phyloP scores from a whole-genome alignment of 208 protist species.

The Trypanosoma avium region DNA sequence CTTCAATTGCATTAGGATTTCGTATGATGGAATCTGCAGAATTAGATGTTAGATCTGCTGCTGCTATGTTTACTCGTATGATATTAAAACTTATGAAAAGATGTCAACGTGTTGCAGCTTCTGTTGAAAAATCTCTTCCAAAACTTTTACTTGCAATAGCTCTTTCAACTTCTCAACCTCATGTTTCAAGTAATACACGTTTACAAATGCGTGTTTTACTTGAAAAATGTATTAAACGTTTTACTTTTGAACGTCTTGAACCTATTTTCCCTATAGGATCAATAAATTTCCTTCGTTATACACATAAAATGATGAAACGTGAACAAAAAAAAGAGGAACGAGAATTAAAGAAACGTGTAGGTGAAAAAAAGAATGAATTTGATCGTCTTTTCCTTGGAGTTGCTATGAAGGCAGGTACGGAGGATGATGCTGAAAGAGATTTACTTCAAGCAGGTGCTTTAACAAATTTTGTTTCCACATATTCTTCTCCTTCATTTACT shows the following conservation, averaged over 20 bases:
- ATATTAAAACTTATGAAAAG: conserved; percentile 80
- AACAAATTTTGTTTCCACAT: conserved; percentile 68
- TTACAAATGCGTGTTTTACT: conserved; percentile 81
- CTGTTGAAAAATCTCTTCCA: conserved; percentile 58
- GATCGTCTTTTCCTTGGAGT: conserved; percentile 76
- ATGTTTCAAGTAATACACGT: conserved; percentile 77
- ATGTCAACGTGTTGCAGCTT: conserved; percentile 44
- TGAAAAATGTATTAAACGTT: conserved; percentile 86
- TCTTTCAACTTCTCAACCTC: conserved; percentile 73
- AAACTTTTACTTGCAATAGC: conserved; percentile 82
- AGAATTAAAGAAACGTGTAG: conserved; percentile 55
- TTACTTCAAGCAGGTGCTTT: conserved; percentile 76
- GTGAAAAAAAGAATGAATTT: conserved; percentile 72
- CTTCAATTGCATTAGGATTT: conserved; percentile 61
- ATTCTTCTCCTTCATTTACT: conserved; percentile 31
- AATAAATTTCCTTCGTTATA: conserved; percentile 87
- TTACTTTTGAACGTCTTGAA: conserved; percentile 67
- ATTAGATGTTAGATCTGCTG: conserved; percentile 68
- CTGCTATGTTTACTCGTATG: conserved; percentile 81
- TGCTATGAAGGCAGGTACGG: conserved; percentile 52
- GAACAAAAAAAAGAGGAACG: conserved; percentile 78
- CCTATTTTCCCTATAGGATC: conserved; percentile 84
- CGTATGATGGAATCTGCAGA: conserved; percentile 75
- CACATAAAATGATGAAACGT: conserved; percentile 77
- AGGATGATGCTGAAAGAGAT: conserved; percentile 63